A percentile compares a stretch with the other conserved stretches of the same genome.
Conservation (phyloP, 768 basidiomycete species). For the Termitomyces sp. region DNA sequence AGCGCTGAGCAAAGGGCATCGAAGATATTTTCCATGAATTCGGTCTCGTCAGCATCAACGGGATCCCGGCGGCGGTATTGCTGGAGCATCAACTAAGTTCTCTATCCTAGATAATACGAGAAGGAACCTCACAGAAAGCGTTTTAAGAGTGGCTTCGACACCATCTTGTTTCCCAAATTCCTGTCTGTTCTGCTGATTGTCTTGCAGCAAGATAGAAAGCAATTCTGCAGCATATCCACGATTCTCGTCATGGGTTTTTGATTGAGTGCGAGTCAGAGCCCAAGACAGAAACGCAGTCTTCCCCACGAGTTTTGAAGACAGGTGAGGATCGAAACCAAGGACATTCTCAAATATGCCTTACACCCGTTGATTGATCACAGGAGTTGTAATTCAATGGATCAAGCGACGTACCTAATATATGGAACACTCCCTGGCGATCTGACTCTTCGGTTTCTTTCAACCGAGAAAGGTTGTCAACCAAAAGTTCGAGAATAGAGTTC, state of each 20-base stretch:
- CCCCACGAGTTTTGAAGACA: conserved; percentile 66
- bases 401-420: conserved; percentile 66
- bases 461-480: conserved; percentile 85
- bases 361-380: not conserved
- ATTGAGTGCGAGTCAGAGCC: conserved; percentile 74
- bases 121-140: conserved; percentile 66
- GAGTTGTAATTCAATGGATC: not conserved
- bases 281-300: conserved; percentile 77
- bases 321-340: conserved; percentile 76
- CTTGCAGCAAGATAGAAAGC: conserved; percentile 86
- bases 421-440: conserved; percentile 90
- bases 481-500: conserved; percentile 79
- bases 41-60: conserved; percentile 81
- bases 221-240: conserved; percentile 91
- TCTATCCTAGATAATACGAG: not conserved
- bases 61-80: conserved; percentile 89
- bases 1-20: conserved; percentile 86
- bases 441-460: conserved; percentile 91
- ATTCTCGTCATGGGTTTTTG: conserved; percentile 82
- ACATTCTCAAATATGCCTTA: conserved; percentile 91
- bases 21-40: conserved; percentile 98
- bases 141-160: conserved; percentile 71
- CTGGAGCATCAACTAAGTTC: conserved; percentile 33
- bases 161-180: conserved; percentile 73
- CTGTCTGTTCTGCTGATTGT: conserved; percentile 64